Evolutionary conservation across 305 asterid species (phyloP), one percentile per base, ranked within the genome.

Genomic region (Fraxinus sp.): DNA sequence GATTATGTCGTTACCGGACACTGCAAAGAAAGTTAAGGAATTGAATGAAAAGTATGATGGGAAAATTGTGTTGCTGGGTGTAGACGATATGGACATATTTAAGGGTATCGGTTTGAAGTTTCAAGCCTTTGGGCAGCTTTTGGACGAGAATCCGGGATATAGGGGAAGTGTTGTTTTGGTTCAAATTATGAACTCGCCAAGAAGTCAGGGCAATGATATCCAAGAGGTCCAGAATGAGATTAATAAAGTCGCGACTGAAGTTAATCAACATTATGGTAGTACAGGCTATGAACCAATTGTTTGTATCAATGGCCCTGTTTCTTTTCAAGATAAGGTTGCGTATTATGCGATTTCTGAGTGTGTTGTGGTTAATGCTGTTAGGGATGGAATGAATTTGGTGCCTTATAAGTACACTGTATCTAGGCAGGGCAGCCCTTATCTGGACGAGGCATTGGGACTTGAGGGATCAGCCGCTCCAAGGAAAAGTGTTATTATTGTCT

Each of bases 1-100:
- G 4, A 32, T 91, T 18, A 86, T 90, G 87, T 86, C 95, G 0
- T 75, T 81, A 24, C 80, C 83, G 0, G 89, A 87, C 0, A 93
- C 95, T 0, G 89, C 85, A 0, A 79, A 81, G 16, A 92, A 90
- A 79, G 89, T 88, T 6, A 55, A 85, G 87, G 88, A 84, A 24
- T 80, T 93, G 84, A 88, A 59, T 84, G 77, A 84, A 72, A 84
- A 64, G 73, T 92, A 87, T 64, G 85, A 81, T 0, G 93, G 92
- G 26, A 91, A 88, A 79, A 84, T 39, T 0, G 88, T 93, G 79
- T 77, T 93, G 86, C 78, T 93, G 49, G 97, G 97, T 11, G 91
- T 93, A 0, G 97, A 93, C 75, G 97, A 93, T 81, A 82, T 90
- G 91, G 97, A 93, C 80, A 88, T 93, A 91, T 93, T 93, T 28